Evolutionary conservation across 2,329 filamentous ascomycete species (phyloP).

Genomic region (Emericellopsis cladophorae): DNA sequence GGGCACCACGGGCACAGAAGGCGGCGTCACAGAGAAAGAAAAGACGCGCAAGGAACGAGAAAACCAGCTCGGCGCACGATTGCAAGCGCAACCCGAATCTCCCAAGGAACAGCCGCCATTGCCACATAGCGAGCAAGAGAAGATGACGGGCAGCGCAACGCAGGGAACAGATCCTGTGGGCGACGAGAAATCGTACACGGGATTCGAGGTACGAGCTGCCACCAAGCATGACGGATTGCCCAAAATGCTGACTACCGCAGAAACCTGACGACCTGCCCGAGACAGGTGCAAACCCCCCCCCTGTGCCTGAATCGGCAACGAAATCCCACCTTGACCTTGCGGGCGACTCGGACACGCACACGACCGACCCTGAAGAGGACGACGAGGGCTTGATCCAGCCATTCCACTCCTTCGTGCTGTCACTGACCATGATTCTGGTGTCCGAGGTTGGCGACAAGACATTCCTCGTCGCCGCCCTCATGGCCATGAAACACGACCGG

Average conservation of each 20-base stretch:
- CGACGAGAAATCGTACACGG: slow-evolving; percentile 18
- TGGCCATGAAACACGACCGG: slow-evolving; percentile 97
- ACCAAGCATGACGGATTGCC: slow-evolving; percentile 14
- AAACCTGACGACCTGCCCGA: slow-evolving; percentile 74
- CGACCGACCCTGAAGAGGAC: slow-evolving; percentile 8
- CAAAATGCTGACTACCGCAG: slow-evolving; percentile 24
- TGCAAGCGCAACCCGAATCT: slow-evolving; percentile 63
- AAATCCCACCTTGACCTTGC: slow-evolving; percentile 48
- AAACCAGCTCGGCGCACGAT: slow-evolving; percentile 49
- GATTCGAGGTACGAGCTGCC: slow-evolving; percentile 4
- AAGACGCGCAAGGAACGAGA: slow-evolving; percentile 62
- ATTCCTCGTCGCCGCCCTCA: slow-evolving; percentile 89
- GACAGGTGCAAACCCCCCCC: slow-evolving; percentile 61
- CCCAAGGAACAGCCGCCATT: slow-evolving; percentile 78
- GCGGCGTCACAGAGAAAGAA: slow-evolving; percentile 78
- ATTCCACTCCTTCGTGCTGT: slow-evolving; percentile 79
- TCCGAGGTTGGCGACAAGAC: slow-evolving; percentile 98
- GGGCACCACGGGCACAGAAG: slow-evolving; percentile 79
- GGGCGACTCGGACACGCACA: slow-evolving; percentile 1
- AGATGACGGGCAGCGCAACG: slow-evolving; percentile 34
- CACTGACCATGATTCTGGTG: slow-evolving; percentile 93
- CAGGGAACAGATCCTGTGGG: slow-evolving; percentile 28
- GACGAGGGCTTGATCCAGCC: slow-evolving; percentile 60
- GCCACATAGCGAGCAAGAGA: slow-evolving; percentile 69
- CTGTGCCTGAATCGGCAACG: slow-evolving; percentile 51